Evolutionary conservation across 2,329 filamentous ascomycete genomes (phyloP).

Genomic region (Sphaerostilbella broomeana): DNA sequence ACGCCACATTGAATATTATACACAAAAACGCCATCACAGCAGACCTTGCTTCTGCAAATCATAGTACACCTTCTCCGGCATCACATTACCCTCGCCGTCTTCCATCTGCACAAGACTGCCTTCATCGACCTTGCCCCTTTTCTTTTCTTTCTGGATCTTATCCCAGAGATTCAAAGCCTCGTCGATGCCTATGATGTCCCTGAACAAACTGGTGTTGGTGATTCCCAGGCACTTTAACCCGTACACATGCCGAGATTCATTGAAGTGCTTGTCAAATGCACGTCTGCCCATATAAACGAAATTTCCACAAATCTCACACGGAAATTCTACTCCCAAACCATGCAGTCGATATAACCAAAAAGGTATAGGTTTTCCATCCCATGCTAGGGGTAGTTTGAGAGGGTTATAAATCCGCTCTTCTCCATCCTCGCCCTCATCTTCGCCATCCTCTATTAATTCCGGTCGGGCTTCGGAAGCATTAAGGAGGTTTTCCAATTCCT

Average conservation of each 20-base stretch:
- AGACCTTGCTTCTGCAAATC: constrained; percentile 91
- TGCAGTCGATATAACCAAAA: constrained; percentile 99
- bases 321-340: constrained; percentile 87
- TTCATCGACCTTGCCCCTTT: constrained; percentile 65
- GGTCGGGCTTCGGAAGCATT: constrained; percentile 30
- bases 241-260: constrained; percentile 86
- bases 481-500: constrained; percentile 85
- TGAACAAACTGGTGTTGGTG: constrained; percentile 81
- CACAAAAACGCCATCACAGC: constrained; percentile 44
- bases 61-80: constrained; percentile 97
- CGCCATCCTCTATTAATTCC: constrained; percentile 44
- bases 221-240: constrained; percentile 92
- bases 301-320: constrained; percentile 95
- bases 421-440: constrained; percentile 66
- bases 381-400: constrained; percentile 87
- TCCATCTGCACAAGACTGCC: constrained; percentile 97
- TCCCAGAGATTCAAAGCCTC: constrained; percentile 87
- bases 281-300: constrained; percentile 97
- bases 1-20: too few species aligned
- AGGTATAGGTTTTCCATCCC: constrained; percentile 98
- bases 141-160: constrained; percentile 82
- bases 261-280: constrained; percentile 98
- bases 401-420: constrained; percentile 95
- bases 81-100: constrained; percentile 93
- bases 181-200: constrained; percentile 88